Evolutionary conservation across 2,329 filamentous ascomycete species (phyloP), one percentile per base, ranked within the genome.

Genomic region (Sphaerostilbella broomeana): DNA sequence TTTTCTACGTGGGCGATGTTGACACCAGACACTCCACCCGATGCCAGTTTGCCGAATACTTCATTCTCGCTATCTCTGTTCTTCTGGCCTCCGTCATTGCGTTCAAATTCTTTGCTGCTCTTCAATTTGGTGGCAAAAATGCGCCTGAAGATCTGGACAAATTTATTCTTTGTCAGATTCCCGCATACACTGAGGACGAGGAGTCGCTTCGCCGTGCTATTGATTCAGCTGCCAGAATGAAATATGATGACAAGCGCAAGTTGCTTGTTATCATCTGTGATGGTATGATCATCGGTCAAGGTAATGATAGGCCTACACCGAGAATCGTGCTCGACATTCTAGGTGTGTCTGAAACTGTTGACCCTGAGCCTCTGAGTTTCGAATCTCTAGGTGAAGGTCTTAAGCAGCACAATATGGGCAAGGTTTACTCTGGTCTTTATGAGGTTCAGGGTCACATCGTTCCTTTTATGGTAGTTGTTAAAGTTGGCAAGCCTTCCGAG

Each of bases 341-440:
- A 5, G 92, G 92, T 48, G 92, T 98, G 20, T 84, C 88, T 2
- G 89, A 95, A 52, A 86, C 83, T 2, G 85, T 95, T 12, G 90
- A 98, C 56, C 92, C 94, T 1, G 90, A 97, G 60, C 87, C 92
- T 3, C 73, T 98, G 42, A 95, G 88, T 71, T 98, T 98, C 53
- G 90, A 98, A 60, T 90, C 87, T 57, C 76, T 98, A 24, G 92
- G 92, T 43, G 90, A 97, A 64, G 92, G 92, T 59, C 78, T 84
- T 66, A 95, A 94, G 68, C 92, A 97, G 63, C 92, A 97, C 71
- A 98, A 98, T 64, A 97, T 97, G 90, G 92, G 86, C 63, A 98
- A 98, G 65, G 80, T 95, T 49, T 98, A 98, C 66, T 95, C 92
- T 15, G 92, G 92, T 56, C 72, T 98, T 5, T 98, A 98, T 61